Conservation (phyloP, 1,139 yeast genomes). For the Lodderomyces jiufengensis region DNA sequence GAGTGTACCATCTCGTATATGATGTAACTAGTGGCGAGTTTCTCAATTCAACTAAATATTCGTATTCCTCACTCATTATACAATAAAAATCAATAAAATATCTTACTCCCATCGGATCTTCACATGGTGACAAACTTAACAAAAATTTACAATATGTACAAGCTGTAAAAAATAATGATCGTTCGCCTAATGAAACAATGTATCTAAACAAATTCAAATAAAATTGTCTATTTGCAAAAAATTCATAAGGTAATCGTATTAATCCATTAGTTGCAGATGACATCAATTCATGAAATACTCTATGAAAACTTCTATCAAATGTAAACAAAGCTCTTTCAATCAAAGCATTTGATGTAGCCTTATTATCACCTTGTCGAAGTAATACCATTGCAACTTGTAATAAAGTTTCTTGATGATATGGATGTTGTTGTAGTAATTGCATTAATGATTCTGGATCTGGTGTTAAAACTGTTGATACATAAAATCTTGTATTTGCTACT, state of each 20-base stretch:
- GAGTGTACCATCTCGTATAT: constrained; percentile 66
- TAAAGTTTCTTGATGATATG: constrained; percentile 77
- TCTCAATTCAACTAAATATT: constrained; percentile 55
- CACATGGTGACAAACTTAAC: constrained; percentile 66
- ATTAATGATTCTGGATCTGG: constrained; percentile 73
- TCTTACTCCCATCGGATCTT: constrained; percentile 83
- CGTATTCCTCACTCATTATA: constrained; percentile 60
- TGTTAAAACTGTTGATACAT: constrained; percentile 59
- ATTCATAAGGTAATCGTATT: constrained; percentile 72
- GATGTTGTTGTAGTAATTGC: constrained; percentile 51
- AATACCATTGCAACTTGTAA: constrained; percentile 75
- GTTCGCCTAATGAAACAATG: constrained; percentile 65
- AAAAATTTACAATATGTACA: constrained; percentile 69
- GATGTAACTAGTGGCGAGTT: constrained; percentile 54
- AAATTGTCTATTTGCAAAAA: constrained; percentile 72
- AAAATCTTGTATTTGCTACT: constrained; percentile 57
- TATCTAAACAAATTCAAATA: constrained; percentile 72
- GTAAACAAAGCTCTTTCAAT: constrained; percentile 76
- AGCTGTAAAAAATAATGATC: constrained; percentile 77
- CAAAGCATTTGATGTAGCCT: constrained; percentile 64
- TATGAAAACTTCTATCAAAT: constrained; percentile 59
- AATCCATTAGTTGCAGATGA: constrained; percentile 56
- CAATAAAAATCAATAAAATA: constrained; percentile 81
- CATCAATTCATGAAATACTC: constrained; percentile 37
- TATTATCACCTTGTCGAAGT: constrained; percentile 71